Percentiles rank a stretch among this genome's conserved stretches.
These are phyloP conservation scores for Austroboletus niveus DNA, from an alignment of 1,284 basidiomycete species.

Conservation along the genomic window DNA sequence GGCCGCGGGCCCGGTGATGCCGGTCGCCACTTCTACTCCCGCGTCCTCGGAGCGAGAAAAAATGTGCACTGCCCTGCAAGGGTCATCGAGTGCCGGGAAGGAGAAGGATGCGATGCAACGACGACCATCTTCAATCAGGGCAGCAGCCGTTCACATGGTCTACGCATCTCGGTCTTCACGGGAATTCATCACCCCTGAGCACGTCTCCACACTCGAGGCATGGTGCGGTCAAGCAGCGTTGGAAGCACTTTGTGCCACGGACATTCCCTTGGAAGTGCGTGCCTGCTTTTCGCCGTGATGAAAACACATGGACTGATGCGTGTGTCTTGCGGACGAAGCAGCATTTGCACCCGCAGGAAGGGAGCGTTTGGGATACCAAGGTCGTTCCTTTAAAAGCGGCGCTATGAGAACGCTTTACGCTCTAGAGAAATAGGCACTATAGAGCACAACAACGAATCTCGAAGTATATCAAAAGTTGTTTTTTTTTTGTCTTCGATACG, in stretches of 20 bases:
- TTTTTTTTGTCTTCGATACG: background rate
- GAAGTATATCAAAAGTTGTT: background rate
- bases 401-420: slow-evolving; percentile 6
- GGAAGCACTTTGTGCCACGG: slow-evolving; percentile 42
- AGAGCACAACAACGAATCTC: background rate
- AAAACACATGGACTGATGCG: background rate
- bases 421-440: background rate
- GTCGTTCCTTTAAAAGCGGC: slow-evolving; percentile 6
- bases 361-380: slow-evolving; percentile 38
- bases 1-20: slow-evolving; percentile 44
- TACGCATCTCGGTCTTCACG: slow-evolving; percentile 77
- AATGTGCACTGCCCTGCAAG: slow-evolving; percentile 31
- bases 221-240: slow-evolving; percentile 61
- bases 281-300: background rate
- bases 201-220: slow-evolving; percentile 61
- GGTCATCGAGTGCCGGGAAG: slow-evolving; percentile 22
- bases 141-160: slow-evolving; percentile 80
- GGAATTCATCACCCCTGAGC: slow-evolving; percentile 73
- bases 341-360: slow-evolving; percentile 37
- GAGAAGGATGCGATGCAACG: slow-evolving; percentile 21
- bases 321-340: slow-evolving; percentile 8
- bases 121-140: slow-evolving; percentile 50
- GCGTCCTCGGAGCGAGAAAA: slow-evolving; percentile 15
- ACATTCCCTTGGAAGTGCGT: slow-evolving; percentile 45
- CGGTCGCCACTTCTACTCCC: slow-evolving; percentile 14